phyloP scores from a whole-genome alignment of 257 asterid species.

The Phtheirospermum japonicum region DNA sequence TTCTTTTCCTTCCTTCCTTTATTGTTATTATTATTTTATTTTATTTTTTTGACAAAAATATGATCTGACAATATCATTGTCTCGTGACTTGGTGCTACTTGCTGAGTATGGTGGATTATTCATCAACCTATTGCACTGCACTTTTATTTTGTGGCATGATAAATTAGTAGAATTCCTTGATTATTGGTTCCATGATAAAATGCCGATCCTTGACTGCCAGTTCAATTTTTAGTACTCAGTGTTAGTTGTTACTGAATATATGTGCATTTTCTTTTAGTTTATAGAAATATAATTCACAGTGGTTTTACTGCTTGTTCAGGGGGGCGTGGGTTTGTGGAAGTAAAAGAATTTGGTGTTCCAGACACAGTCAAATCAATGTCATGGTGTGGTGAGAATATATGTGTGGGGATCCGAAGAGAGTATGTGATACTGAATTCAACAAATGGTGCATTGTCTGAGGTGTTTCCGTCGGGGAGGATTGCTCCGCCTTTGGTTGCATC shows the following conservation, averaged over 20 bases:
- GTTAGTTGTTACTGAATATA: constrained; percentile 4
- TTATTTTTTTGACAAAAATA: neutral
- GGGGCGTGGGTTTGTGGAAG: constrained; percentile 94
- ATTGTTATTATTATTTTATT: no score
- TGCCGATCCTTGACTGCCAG: neutral
- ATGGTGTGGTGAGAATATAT: constrained; percentile 97
- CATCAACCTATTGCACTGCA: neutral
- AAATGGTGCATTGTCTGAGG: constrained; percentile 83
- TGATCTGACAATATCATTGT: no score
- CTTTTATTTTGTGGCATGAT: neutral
- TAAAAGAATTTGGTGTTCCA: constrained; percentile 88
- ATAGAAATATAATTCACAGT: constrained; percentile 11
- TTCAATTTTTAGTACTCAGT: constrained; percentile 10
- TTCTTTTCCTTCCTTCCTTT: neutral
- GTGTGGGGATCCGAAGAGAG: constrained; percentile 84
- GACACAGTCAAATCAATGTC: constrained; percentile 89
- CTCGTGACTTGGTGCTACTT: no score
- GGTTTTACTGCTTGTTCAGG: constrained; percentile 45
- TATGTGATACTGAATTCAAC: constrained; percentile 74
- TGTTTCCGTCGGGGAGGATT: constrained; percentile 90
- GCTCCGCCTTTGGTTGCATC: constrained; percentile 93
- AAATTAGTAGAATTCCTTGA: neutral
- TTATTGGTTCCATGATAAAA: neutral
- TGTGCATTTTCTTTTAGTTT: constrained; percentile 4
- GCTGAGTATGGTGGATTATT: no score